A percentile compares a stretch with the other conserved stretches of the same genome.
Evolutionary conservation across 2,329 filamentous ascomycete genomes (phyloP).

Genomic region (Macrophomina phaseolina): DNA sequence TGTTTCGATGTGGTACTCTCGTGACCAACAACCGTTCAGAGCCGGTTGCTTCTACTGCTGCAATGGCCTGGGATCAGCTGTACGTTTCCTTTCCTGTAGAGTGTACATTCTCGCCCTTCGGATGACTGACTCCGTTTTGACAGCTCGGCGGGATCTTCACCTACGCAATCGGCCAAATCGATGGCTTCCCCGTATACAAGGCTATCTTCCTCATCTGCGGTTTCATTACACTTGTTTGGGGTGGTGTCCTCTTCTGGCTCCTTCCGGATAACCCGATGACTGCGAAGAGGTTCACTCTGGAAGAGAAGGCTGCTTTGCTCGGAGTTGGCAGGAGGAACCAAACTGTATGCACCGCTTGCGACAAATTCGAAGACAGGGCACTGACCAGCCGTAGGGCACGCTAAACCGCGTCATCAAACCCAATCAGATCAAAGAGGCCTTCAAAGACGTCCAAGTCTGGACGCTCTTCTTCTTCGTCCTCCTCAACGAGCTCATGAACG

Average conservation of each 20-base stretch:
- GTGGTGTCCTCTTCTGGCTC: slow-evolving; percentile 47
- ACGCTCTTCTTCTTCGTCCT: slow-evolving; percentile 54
- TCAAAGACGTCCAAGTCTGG: slow-evolving; percentile 54
- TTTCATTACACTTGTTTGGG: slow-evolving; percentile 53
- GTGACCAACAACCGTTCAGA: slow-evolving; percentile 31
- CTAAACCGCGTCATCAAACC: slow-evolving; percentile 56
- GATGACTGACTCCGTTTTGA: not conserved
- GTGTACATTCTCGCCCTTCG: not conserved
- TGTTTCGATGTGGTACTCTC: slow-evolving; percentile 31
- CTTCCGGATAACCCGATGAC: slow-evolving; percentile 51
- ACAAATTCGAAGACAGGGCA: not conserved
- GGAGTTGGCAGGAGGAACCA: slow-evolving; percentile 45
- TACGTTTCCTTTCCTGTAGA: not conserved
- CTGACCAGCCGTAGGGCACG: slow-evolving; percentile 41
- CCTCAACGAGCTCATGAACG: slow-evolving; percentile 61
- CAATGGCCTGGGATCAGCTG: slow-evolving; percentile 32
- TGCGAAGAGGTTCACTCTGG: slow-evolving; percentile 48
- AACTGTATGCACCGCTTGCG: slow-evolving; percentile 35
- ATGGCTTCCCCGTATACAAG: slow-evolving; percentile 51
- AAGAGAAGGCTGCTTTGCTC: slow-evolving; percentile 54
- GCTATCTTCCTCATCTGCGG: slow-evolving; percentile 54
- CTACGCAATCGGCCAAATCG: slow-evolving; percentile 50
- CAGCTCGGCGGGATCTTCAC: slow-evolving; percentile 41
- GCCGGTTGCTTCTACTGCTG: slow-evolving; percentile 36
- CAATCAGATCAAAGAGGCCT: slow-evolving; percentile 56